Evolutionary conservation across 2,329 filamentous ascomycete genomes (phyloP).

Genomic region (Fonsecaea multimorphosa): DNA sequence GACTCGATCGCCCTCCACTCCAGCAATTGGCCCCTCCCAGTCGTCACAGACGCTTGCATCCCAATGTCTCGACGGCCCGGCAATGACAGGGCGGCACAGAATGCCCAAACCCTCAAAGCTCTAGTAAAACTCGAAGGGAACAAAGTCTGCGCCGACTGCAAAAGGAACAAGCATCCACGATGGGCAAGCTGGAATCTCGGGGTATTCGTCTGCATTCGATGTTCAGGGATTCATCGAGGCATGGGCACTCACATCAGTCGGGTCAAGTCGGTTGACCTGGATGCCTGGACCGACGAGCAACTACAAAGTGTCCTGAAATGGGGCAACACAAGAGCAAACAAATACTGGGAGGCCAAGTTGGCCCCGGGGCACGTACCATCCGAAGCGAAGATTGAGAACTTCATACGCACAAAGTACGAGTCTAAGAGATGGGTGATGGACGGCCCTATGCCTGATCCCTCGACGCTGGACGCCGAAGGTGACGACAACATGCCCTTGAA

Average conservation of each 20-base stretch:
- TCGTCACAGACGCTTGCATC: background rate
- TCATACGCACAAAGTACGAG: conserved; percentile 98
- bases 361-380: conserved; percentile 89
- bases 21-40: background rate
- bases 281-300: conserved; percentile 98
- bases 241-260: conserved; percentile 99
- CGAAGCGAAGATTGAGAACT: conserved; percentile 99
- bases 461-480: conserved; percentile 78
- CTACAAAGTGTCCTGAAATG: conserved; percentile 90
- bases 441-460: conserved; percentile 89
- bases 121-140: conserved; percentile 93
- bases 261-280: conserved; percentile 97
- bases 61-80: conserved; percentile 50
- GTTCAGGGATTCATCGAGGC: conserved; percentile 96
- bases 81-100: conserved; percentile 82
- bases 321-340: conserved; percentile 96
- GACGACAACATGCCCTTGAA: conserved; percentile 81
- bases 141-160: conserved; percentile 98
- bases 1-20: background rate
- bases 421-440: conserved; percentile 99
- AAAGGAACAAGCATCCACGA: conserved; percentile 97
- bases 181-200: conserved; percentile 99
- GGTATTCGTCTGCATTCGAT: conserved; percentile 96
- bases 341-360: conserved; percentile 96
- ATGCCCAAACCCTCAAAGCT: conserved; percentile 91